A percentile compares a stretch with the other conserved stretches of the same genome.
These are phyloP conservation scores for Paecilomyces niveus DNA, from an alignment of 2,329 filamentous ascomycete species.

Conservation along the genomic window DNA sequence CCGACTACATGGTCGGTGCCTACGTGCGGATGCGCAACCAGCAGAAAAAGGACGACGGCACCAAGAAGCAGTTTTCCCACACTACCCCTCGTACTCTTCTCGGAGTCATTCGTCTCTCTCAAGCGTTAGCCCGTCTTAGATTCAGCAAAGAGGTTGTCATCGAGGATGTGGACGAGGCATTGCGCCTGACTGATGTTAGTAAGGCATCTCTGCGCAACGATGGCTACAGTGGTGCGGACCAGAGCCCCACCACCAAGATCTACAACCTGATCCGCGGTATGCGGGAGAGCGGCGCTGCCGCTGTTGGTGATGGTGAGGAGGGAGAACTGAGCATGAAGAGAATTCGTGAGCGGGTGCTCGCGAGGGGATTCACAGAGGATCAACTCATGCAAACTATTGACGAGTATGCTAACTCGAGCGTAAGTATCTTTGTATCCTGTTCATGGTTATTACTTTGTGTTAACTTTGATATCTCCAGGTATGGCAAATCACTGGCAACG, in stretches of 20 bases:
- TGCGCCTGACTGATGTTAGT: slow-evolving; percentile 84
- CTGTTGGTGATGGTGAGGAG: slow-evolving; percentile 65
- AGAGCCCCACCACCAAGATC: slow-evolving; percentile 81
- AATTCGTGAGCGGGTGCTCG: slow-evolving; percentile 84
- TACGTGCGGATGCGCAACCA: slow-evolving; percentile 92
- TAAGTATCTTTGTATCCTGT: slow-evolving; percentile 50
- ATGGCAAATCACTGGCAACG: slow-evolving; percentile 70
- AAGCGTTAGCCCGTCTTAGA: slow-evolving; percentile 84
- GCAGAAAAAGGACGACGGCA: slow-evolving; percentile 84
- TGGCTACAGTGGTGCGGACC: slow-evolving; percentile 54
- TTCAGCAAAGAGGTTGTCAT: slow-evolving; percentile 79
- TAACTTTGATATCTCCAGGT: slow-evolving; percentile 48
- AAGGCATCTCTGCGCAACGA: slow-evolving; percentile 84
- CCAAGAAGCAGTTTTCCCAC: slow-evolving; percentile 87
- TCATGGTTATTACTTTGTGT: slow-evolving; percentile 12
- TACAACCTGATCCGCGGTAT: slow-evolving; percentile 90
- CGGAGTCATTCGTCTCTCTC: slow-evolving; percentile 84
- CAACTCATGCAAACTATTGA: slow-evolving; percentile 81
- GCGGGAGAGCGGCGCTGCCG: slow-evolving; percentile 73
- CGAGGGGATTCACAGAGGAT: slow-evolving; percentile 93
- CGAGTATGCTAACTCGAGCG: slow-evolving; percentile 81
- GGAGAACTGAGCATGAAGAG: slow-evolving; percentile 79
- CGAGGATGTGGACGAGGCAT: slow-evolving; percentile 91
- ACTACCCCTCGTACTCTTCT: slow-evolving; percentile 90
- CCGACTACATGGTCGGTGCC: slow-evolving; percentile 94